Conservation (phyloP, 2,329 filamentous ascomycete species). For the Cytospora paraplurivora region DNA sequence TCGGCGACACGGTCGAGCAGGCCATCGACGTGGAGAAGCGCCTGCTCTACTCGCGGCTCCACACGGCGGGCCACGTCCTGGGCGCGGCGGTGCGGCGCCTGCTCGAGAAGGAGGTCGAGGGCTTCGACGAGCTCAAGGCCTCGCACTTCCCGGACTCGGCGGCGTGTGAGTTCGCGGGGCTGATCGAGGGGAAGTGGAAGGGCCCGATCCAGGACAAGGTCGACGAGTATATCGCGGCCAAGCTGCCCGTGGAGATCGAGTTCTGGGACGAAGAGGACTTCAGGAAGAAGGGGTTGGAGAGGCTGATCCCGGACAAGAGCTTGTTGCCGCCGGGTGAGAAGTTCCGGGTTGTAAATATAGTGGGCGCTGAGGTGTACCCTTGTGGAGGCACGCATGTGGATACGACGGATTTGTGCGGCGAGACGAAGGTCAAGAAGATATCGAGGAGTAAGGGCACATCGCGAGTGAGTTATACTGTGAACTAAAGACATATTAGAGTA, state of each 20-base stretch:
- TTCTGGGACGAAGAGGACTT: conserved; percentile 59
- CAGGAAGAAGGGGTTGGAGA: conserved; percentile 51
- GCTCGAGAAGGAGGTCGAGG: conserved; percentile 51
- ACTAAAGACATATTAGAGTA: not conserved
- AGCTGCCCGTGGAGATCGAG: conserved; percentile 59
- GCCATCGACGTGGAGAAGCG: conserved; percentile 63
- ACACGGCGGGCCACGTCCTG: conserved; percentile 74
- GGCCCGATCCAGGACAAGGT: conserved; percentile 62
- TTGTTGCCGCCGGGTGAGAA: conserved; percentile 52
- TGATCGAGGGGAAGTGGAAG: conserved; percentile 66
- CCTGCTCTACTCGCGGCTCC: conserved; percentile 65
- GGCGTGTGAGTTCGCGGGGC: conserved; percentile 67
- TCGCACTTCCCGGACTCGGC: conserved; percentile 70
- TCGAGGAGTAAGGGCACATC: conserved; percentile 64
- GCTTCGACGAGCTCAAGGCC: conserved; percentile 69
- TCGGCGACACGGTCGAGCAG: conserved; percentile 54
- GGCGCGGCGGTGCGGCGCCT: conserved; percentile 67
- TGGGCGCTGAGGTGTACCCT: conserved; percentile 69
- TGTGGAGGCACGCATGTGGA: conserved; percentile 76
- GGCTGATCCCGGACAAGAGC: conserved; percentile 55
- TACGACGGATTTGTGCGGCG: conserved; percentile 59
- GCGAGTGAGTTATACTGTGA: conserved; percentile 52
- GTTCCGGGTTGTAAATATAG: conserved; percentile 69
- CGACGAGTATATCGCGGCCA: conserved; percentile 58
- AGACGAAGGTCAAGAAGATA: conserved; percentile 68